phyloP scores from a whole-genome alignment of 2,329 filamentous ascomycete genomes.

The Fusarium lyarnte region DNA sequence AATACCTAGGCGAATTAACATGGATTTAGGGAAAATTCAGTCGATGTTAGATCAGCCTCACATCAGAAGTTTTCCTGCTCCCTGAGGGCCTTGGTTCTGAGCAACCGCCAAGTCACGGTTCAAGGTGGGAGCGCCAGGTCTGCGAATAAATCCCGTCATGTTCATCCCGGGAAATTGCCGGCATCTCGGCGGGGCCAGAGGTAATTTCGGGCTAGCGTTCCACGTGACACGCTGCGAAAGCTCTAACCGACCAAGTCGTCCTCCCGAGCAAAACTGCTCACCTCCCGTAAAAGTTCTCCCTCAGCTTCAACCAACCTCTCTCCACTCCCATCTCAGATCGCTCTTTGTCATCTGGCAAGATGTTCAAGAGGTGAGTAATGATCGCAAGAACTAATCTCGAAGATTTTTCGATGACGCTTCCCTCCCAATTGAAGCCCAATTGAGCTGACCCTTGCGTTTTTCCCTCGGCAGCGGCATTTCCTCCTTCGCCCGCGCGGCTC shows the following conservation, averaged over 20 bases:
- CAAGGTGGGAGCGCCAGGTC: background rate
- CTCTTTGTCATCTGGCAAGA: slow-evolving; percentile 77
- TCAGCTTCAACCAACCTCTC: slow-evolving; percentile 62
- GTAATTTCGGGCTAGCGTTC: slow-evolving; percentile 45
- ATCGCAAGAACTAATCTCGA: slow-evolving; percentile 44
- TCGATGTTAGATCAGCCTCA: background rate
- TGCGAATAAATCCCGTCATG: slow-evolving; percentile 43
- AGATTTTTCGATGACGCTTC: slow-evolving; percentile 31
- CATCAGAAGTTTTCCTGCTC: background rate
- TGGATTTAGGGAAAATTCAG: no score
- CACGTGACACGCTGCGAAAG: slow-evolving; percentile 55
- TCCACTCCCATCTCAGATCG: slow-evolving; percentile 68
- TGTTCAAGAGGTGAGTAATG: slow-evolving; percentile 81
- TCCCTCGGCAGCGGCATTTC: slow-evolving; percentile 68
- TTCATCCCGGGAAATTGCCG: slow-evolving; percentile 46
- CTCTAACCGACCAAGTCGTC: slow-evolving; percentile 56
- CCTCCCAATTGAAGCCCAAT: slow-evolving; percentile 60
- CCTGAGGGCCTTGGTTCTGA: background rate
- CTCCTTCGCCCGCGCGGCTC: slow-evolving; percentile 70
- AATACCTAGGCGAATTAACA: no score
- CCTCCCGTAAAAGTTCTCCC: slow-evolving; percentile 59
- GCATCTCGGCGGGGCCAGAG: slow-evolving; percentile 39
- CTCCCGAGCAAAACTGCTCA: slow-evolving; percentile 60
- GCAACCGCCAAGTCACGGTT: background rate
- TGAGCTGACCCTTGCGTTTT: slow-evolving; percentile 51